A percentile compares a stretch with the other conserved stretches of the same genome.
Conservation (phyloP, 352 stramenopile genomes). For the Phytophthora europaea region DNA sequence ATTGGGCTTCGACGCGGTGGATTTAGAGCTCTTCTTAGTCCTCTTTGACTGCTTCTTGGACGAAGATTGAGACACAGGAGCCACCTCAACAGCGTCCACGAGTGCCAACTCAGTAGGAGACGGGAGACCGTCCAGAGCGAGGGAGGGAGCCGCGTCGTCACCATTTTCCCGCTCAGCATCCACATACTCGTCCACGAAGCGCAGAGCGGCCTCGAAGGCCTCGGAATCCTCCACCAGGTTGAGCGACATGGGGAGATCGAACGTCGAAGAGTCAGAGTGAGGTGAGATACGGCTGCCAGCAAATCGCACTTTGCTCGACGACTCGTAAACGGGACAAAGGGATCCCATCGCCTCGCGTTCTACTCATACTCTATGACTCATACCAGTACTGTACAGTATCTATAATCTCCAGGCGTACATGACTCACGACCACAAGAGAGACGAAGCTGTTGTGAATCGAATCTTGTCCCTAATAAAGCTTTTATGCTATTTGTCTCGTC, state of each 20-base stretch:
- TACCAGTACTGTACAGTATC: too few relatives aligned
- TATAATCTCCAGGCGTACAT: too few relatives aligned
- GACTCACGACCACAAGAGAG: too few relatives aligned
- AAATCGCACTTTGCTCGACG: background rate
- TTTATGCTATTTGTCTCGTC: conserved; percentile 35
- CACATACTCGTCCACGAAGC: conserved; percentile 45
- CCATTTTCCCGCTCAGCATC: background rate
- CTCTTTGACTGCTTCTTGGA: conserved; percentile 7
- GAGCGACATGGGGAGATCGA: conserved; percentile 14
- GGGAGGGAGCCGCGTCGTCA: conserved; percentile 9
- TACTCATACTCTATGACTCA: too few relatives aligned
- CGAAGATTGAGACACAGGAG: background rate
- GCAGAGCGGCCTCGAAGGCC: conserved; percentile 41
- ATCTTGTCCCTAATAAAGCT: conserved; percentile 26
- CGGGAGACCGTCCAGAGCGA: conserved; percentile 28
- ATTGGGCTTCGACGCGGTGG: conserved; percentile 2
- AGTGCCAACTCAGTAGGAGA: conserved; percentile 23
- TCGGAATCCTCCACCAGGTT: conserved; percentile 39
- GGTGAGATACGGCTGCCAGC: too few relatives aligned
- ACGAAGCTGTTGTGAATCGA: too few relatives aligned
- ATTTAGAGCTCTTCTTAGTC: conserved; percentile 7
- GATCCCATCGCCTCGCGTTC: background rate
- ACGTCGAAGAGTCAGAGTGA: too few relatives aligned
- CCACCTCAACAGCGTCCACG: background rate
- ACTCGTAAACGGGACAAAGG: background rate